Conservation (phyloP, 192 early-diverging fungal species). For the Jimgerdemannia lactiflua region DNA sequence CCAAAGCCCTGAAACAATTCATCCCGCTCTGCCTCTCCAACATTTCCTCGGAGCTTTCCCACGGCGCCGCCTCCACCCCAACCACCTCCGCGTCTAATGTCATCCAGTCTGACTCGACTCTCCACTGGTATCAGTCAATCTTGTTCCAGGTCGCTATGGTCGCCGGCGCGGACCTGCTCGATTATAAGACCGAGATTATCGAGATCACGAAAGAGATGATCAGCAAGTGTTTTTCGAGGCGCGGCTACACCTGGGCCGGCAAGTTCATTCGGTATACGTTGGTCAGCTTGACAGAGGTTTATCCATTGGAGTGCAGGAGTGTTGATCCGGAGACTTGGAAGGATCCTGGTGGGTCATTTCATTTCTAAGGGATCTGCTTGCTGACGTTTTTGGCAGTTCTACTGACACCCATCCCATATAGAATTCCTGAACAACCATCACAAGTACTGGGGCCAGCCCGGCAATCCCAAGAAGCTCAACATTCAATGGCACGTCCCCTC, state of each 20-base stretch:
- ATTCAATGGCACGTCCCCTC: conserved; percentile 80
- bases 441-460: conserved; percentile 71
- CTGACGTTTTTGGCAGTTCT: not conserved
- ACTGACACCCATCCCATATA: conserved; percentile 2
- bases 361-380: not conserved
- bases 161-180: conserved; percentile 45
- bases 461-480: conserved; percentile 46
- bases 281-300: conserved; percentile 42
- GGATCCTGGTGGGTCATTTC: conserved; percentile 13
- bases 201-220: conserved; percentile 45
- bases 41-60: conserved; percentile 62
- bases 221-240: conserved; percentile 48
- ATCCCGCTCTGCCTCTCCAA: conserved; percentile 53
- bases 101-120: conserved; percentile 53
- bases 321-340: conserved; percentile 52
- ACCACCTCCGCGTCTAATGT: conserved; percentile 38
- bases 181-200: conserved; percentile 47
- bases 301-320: conserved; percentile 57
- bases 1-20: conserved; percentile 47
- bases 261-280: conserved; percentile 54
- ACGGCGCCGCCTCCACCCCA: conserved; percentile 56
- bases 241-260: conserved; percentile 72
- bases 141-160: conserved; percentile 51
- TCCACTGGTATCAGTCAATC: conserved; percentile 81
- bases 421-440: conserved; percentile 67